These are phyloP conservation scores for Chimonanthus salicifolius DNA, from an alignment of 164 flowering plant genomes.

Conservation along the genomic window DNA sequence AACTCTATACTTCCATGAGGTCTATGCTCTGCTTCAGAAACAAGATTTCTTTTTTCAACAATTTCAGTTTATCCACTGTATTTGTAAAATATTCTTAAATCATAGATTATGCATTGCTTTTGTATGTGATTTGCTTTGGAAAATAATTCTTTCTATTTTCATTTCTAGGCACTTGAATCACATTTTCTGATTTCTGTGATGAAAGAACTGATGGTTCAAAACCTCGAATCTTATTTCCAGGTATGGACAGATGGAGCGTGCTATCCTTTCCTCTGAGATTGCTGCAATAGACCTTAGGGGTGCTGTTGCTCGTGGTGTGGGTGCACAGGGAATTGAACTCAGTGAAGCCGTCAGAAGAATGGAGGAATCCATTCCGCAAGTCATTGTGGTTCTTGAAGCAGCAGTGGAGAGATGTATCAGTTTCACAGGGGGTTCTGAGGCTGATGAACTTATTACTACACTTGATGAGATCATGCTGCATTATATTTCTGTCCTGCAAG, in stretches of 20 bases:
- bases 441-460: slow-evolving; percentile 83
- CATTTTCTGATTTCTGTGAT: neutral
- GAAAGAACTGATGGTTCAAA: neutral
- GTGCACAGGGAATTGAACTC: slow-evolving; percentile 97
- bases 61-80: too few relatives aligned
- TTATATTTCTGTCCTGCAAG: slow-evolving; percentile 80
- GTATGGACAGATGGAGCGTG: slow-evolving; percentile 96
- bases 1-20: too few relatives aligned
- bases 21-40: too few relatives aligned
- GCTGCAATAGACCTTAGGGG: slow-evolving; percentile 85
- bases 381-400: slow-evolving; percentile 86
- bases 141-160: too few relatives aligned
- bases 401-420: slow-evolving; percentile 96
- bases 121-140: too few relatives aligned
- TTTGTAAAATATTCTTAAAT: too few relatives aligned
- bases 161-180: neutral
- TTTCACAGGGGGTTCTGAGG: slow-evolving; percentile 98
- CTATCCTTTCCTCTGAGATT: slow-evolving; percentile 86
- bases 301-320: slow-evolving; percentile 83
- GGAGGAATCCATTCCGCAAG: slow-evolving; percentile 99
- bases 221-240: slow-evolving; percentile 25
- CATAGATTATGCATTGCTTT: too few relatives aligned
- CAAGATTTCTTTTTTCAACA: too few relatives aligned
- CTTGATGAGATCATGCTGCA: slow-evolving; percentile 90
- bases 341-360: slow-evolving; percentile 98